Conservation (phyloP, 2,329 filamentous ascomycete species). For the Scortechinia acanthostroma region DNA sequence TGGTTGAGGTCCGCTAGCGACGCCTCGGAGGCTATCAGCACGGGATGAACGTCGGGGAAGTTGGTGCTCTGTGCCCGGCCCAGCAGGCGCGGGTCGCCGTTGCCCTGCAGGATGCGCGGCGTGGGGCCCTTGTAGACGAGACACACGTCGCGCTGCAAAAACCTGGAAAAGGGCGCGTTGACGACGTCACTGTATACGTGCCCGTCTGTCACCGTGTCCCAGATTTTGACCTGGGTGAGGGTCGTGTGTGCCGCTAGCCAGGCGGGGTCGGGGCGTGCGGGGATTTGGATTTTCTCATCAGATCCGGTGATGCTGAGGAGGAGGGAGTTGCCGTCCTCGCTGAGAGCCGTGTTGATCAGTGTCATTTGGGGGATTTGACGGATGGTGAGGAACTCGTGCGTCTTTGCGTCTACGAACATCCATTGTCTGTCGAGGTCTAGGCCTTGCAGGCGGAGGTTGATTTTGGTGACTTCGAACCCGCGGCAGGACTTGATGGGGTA, state of each 20-base stretch:
- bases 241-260: slow-evolving; percentile 47
- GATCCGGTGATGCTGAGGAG: slow-evolving; percentile 6
- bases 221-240: slow-evolving; percentile 41
- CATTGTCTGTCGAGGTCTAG: slow-evolving; percentile 56
- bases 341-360: slow-evolving; percentile 45
- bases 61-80: slow-evolving; percentile 43
- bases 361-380: slow-evolving; percentile 55
- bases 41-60: slow-evolving; percentile 52
- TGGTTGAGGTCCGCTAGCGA: slow-evolving; percentile 50
- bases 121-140: slow-evolving; percentile 57
- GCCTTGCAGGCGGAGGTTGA: slow-evolving; percentile 42
- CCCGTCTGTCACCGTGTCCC: slow-evolving; percentile 48
- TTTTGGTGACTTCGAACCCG: slow-evolving; percentile 42
- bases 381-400: slow-evolving; percentile 52
- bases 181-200: slow-evolving; percentile 41
- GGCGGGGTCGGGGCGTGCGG: slow-evolving; percentile 39
- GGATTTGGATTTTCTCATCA: slow-evolving; percentile 40
- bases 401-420: slow-evolving; percentile 53
- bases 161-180: slow-evolving; percentile 42
- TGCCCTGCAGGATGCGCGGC: slow-evolving; percentile 42
- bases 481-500: slow-evolving; percentile 65
- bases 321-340: slow-evolving; percentile 16
- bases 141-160: slow-evolving; percentile 43
- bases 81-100: slow-evolving; percentile 41
- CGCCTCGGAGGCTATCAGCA: slow-evolving; percentile 44